Percentiles rank a stretch among this genome's conserved stretches.
These are phyloP conservation scores for Taxawa tesnikishii DNA, from an alignment of 2,329 filamentous ascomycete genomes.

Conservation along the genomic window DNA sequence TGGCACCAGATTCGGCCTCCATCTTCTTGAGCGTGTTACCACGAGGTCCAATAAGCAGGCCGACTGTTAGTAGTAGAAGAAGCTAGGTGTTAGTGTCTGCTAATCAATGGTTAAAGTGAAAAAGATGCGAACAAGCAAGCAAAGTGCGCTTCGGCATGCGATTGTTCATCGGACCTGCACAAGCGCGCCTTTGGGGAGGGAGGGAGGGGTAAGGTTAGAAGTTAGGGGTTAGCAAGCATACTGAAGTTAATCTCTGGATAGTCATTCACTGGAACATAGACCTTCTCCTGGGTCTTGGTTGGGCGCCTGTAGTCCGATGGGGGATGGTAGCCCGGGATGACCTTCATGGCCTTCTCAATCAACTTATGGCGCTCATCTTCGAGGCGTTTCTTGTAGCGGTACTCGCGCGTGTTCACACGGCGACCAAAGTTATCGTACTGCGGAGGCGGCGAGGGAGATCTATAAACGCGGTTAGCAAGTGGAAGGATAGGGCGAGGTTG, in stretches of 20 bases:
- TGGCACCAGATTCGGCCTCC: conserved; percentile 93
- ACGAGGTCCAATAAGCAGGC: conserved; percentile 99
- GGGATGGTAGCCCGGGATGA: conserved; percentile 97
- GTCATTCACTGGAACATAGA: conserved; percentile 99
- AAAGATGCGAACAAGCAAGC: no score
- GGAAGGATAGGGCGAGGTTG: conserved; percentile 7
- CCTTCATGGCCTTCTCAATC: conserved; percentile 98
- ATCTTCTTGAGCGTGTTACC: conserved; percentile 99
- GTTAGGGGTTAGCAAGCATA: conserved; percentile 97
- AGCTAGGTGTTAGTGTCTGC: conserved; percentile 79
- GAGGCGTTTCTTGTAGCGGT: conserved; percentile 92
- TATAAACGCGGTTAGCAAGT: conserved; percentile 25
- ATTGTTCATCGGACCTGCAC: conserved; percentile 4
- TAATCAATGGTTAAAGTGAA: no score
- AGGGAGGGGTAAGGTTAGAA: conserved; percentile 27
- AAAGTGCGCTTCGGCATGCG: neutral
- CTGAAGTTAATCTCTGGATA: conserved; percentile 99
- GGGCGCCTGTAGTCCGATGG: conserved; percentile 96
- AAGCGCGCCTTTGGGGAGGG: conserved; percentile 3
- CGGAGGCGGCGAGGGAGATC: conserved; percentile 87
- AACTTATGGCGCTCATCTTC: conserved; percentile 98
- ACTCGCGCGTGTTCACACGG: conserved; percentile 98
- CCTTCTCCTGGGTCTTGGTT: conserved; percentile 99
- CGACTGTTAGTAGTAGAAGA: conserved; percentile 77
- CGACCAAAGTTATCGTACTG: conserved; percentile 99